phyloP scores from a whole-genome alignment of 78 protist species.

The Pelomyxa schiedti region DNA sequence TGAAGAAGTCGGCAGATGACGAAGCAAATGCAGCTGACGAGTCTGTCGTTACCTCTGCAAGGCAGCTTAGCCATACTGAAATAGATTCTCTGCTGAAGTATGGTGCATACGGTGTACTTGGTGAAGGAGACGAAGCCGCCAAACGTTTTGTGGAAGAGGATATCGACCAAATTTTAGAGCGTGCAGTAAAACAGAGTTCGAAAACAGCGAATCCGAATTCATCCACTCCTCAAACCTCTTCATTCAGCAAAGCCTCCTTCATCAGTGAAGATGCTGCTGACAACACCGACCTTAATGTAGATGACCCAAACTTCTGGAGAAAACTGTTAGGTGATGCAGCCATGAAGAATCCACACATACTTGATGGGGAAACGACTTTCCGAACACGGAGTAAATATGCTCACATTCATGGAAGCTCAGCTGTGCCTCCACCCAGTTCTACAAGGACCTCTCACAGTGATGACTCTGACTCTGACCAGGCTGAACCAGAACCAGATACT shows the following conservation, averaged over 20 bases:
- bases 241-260: slow-evolving; percentile 54
- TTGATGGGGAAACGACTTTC: too few relatives aligned
- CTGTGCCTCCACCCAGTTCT: not conserved
- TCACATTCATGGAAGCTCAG: too few relatives aligned
- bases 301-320: slow-evolving; percentile 67
- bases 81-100: slow-evolving; percentile 40
- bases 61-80: slow-evolving; percentile 13
- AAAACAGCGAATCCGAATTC: not conserved
- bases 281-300: slow-evolving; percentile 24
- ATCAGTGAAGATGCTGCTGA: slow-evolving; percentile 10
- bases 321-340: slow-evolving; percentile 39
- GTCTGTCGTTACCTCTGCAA: not conserved
- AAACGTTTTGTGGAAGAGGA: slow-evolving; percentile 56
- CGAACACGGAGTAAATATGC: too few relatives aligned
- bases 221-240: not conserved
- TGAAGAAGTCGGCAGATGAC: not conserved
- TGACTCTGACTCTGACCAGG: slow-evolving; percentile 24
- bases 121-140: slow-evolving; percentile 31
- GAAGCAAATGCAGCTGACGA: not conserved
- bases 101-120: slow-evolving; percentile 53
- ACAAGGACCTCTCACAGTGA: not conserved
- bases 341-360: not conserved
- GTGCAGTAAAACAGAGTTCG: slow-evolving; percentile 26
- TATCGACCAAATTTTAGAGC: slow-evolving; percentile 56
- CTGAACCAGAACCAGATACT: slow-evolving; percentile 20